phyloP scores from a whole-genome alignment of 768 basidiomycete genomes.

The Mycena capillaripes region DNA sequence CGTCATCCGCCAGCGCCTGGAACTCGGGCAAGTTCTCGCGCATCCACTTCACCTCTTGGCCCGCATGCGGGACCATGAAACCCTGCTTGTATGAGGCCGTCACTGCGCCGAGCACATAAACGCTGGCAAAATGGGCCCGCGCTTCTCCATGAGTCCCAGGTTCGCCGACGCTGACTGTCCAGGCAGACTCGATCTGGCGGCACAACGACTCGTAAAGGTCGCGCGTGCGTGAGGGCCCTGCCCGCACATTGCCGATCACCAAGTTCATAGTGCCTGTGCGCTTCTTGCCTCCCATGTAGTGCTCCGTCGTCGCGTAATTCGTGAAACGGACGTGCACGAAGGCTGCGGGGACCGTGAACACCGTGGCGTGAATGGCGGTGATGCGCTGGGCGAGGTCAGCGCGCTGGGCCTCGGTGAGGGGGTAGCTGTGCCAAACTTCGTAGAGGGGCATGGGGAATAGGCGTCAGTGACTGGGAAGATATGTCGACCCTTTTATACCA shows the following conservation, averaged over 20 bases:
- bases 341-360: conserved; percentile 26
- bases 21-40: conserved; percentile 21
- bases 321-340: conserved; percentile 23
- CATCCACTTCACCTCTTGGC: conserved; percentile 22
- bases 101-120: conserved; percentile 17
- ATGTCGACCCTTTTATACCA: conserved; percentile 19
- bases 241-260: conserved; percentile 16
- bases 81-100: conserved; percentile 20
- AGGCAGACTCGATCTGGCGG: conserved; percentile 19
- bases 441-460: conserved; percentile 25
- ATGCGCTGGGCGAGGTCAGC: conserved; percentile 26
- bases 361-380: conserved; percentile 20
- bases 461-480: conserved; percentile 1
- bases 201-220: conserved; percentile 23
- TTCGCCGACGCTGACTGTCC: conserved; percentile 14
- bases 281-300: conserved; percentile 25
- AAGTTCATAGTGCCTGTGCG: conserved; percentile 18
- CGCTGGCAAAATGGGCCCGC: conserved; percentile 9
- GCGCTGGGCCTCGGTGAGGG: conserved; percentile 24
- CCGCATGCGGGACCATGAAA: conserved; percentile 10
- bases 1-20: conserved; percentile 24
- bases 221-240: conserved; percentile 10
- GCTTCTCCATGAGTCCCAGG: conserved; percentile 9
- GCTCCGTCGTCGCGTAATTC: conserved; percentile 21
- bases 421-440: conserved; percentile 28